Evolutionary conservation across 129 eudicot species (phyloP), one percentile per base, ranked within the genome.

Genomic region (Flaveria sonorensis): DNA sequence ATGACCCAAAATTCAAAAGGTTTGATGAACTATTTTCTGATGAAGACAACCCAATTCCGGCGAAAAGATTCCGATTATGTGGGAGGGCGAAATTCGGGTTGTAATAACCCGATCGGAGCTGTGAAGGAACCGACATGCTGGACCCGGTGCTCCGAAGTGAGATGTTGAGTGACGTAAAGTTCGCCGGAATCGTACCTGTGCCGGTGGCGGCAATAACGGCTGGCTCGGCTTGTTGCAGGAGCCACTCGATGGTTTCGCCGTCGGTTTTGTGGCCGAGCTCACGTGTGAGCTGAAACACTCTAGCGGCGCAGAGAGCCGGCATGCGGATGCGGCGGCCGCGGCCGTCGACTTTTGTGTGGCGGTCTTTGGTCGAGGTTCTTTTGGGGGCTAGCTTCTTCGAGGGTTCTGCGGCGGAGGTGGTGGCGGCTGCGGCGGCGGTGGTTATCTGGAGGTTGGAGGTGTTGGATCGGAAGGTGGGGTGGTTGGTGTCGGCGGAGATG

Each of bases 131-230:
- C 46, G 98, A 93, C 87, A 90, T 87, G 70, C 88, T 86, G 0
- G 97, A 90, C 6, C 98, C 96, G 32, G 98, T 88, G 88, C 97
- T 90, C 4, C 98, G 90, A 13, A 93, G 85, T 1, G 95, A 88
- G 51, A 93, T 93, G 62, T 93, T 93, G 5, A 93, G 84, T 3
- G 98, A 93, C 3, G 98, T 88, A 57, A 93, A 93, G 79, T 93
- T 93, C 0, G 98, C 98, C 7, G 98, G 98, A 57, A 93, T 93
- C 1, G 98, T 93, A 6, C 98, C 98, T 10, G 98, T 93, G 0
- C 98, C 98, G 18, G 98, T 93, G 71, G 98, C 98, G 4, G 98
- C 98, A 36, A 93, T 93, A 7, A 93, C 97, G 15, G 98, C 83
- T 0, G 98, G 98, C 67, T 93, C 98, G 1, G 98, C 98, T 66